Evolutionary conservation across 1,284 basidiomycete species (phyloP), one percentile per base, ranked within the genome.

Genomic region (Phenoliferia sp.): DNA sequence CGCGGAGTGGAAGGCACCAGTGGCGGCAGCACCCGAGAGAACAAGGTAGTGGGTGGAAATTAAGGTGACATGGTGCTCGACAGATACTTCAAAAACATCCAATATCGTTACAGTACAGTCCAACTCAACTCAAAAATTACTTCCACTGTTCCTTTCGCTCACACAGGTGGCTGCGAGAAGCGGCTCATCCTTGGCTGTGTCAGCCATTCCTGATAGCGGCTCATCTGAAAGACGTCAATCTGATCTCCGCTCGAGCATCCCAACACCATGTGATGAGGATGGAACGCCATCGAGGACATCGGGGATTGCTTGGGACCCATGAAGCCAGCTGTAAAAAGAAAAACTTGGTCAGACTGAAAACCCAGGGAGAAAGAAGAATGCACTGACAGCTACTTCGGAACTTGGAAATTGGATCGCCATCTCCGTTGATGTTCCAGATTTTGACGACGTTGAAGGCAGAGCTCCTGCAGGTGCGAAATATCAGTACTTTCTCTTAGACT

Each of bases 211-310:
- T 52, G 48, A 26, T 52, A 63, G 35, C 16, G 22, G 54, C 62
- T 52, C 62, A 63, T 63, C 54, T 63, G 50, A 32, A 63, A 63
- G 28, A 63, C 50, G n/a, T 63, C 54, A 44, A 63, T 26, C 15
- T 63, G 62, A 39, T 63, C 62, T 6, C 52, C 68, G 31, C 59
- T 61, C 17, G 63, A 57, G 50, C 70, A 72, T 2, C 68, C 76
- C 32, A 76, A 63, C 1, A 75, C 68, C 74, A 76, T 76, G 59
- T 76, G 75, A 62, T 76, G 76, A 26, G 76, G 76, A 57, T 76
- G 76, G 71, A 76, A 76, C 7, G 69, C 68, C 68, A 75, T 68
- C 50, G 66, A 67, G 3, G 71, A 66, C 71, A 74, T 69, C 33
- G 39, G 32, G 12, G 66, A 65, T 4, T 29, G 26, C 55, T 62